Evolutionary conservation across 148 eudicot species (phyloP).

Genomic region (Tetragonia tetragonoides): DNA sequence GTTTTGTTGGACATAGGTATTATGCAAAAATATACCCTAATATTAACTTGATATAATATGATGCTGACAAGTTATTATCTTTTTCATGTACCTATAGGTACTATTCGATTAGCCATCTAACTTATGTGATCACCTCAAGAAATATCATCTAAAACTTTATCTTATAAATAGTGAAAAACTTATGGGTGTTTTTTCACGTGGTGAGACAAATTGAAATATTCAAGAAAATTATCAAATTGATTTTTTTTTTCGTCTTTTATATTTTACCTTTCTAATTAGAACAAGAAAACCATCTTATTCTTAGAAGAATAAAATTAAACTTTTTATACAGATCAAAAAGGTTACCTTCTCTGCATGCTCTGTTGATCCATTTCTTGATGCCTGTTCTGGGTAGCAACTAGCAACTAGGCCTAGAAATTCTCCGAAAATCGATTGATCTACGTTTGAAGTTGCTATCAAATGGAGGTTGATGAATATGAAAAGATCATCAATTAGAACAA

Average conservation of each 20-base stretch:
- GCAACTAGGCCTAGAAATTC: neutral
- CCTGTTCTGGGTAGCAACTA: neutral
- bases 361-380: slow-evolving; percentile 22
- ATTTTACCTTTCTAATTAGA: too few relatives aligned
- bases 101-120: too few relatives aligned
- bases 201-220: too few relatives aligned
- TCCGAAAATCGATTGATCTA: neutral
- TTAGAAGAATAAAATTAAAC: neutral
- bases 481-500: neutral
- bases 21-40: neutral
- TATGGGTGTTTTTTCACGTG: too few relatives aligned
- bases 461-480: neutral
- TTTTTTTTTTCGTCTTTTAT: too few relatives aligned
- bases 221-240: too few relatives aligned
- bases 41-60: too few relatives aligned
- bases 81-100: too few relatives aligned
- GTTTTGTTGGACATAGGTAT: neutral
- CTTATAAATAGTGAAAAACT: too few relatives aligned
- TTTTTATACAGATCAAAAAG: neutral
- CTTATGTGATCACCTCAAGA: too few relatives aligned
- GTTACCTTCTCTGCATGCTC: slow-evolving; percentile 22
- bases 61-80: too few relatives aligned
- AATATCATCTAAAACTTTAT: too few relatives aligned
- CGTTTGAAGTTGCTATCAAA: neutral
- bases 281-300: neutral